Conservation (phyloP, 257 asterid species). For the Ilex aquifolium region DNA sequence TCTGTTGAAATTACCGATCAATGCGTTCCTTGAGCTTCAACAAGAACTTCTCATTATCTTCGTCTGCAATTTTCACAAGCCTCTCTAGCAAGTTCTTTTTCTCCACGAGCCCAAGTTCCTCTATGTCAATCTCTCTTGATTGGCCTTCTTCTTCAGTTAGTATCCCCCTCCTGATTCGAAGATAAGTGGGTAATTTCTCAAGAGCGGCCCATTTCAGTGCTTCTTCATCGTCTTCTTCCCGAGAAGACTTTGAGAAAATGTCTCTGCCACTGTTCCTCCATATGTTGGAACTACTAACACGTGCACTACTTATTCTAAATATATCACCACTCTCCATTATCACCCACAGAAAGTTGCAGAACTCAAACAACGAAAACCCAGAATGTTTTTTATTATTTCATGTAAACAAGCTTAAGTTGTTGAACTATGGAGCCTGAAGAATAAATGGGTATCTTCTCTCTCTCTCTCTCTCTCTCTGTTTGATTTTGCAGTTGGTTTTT, state of each 20-base stretch:
- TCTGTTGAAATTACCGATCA: slow-evolving; percentile 44
- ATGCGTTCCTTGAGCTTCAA: slow-evolving; percentile 56
- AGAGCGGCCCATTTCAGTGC: slow-evolving; percentile 87
- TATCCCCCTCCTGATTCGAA: slow-evolving; percentile 63
- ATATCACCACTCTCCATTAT: slow-evolving; percentile 53
- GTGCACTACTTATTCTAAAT: slow-evolving; percentile 47
- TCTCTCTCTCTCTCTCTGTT: not conserved
- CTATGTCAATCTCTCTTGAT: slow-evolving; percentile 49
- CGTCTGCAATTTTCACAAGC: slow-evolving; percentile 57
- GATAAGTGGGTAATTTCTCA: slow-evolving; percentile 74
- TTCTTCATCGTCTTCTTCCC: slow-evolving; percentile 69
- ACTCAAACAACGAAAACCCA: not conserved
- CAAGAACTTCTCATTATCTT: slow-evolving; percentile 79
- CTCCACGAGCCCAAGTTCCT: slow-evolving; percentile 55
- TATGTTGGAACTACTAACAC: slow-evolving; percentile 55
- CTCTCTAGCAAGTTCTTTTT: slow-evolving; percentile 65
- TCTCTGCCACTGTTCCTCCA: slow-evolving; percentile 77
- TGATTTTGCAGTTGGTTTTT: slow-evolving; percentile 3
- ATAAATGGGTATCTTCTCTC: not conserved
- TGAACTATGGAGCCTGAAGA: not conserved
- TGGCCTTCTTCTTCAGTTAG: slow-evolving; percentile 49
- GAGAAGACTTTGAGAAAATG: slow-evolving; percentile 52
- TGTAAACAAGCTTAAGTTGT: no score
- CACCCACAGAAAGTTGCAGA: slow-evolving; percentile 12
- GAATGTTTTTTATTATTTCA: slow-evolving; percentile 7